Evolutionary conservation across 441 rosid species (phyloP).

Genomic region (Manihot esculenta): DNA sequence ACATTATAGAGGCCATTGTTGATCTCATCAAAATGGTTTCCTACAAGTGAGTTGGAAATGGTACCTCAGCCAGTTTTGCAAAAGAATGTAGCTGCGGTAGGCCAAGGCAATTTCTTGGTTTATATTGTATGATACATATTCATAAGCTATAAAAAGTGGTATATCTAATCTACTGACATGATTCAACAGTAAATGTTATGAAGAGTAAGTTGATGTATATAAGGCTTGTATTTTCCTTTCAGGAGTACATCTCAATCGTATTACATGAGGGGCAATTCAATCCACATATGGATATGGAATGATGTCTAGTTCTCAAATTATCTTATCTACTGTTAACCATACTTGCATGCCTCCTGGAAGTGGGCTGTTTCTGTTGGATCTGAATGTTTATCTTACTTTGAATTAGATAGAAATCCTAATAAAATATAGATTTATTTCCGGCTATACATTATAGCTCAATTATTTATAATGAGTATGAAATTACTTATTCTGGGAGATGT

Average conservation of each 20-base stretch:
- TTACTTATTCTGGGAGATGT: not conserved
- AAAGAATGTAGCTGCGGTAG: not conserved
- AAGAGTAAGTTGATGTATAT: not conserved
- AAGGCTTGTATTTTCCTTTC: not conserved
- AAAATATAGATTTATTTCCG: not conserved
- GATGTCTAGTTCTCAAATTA: not conserved
- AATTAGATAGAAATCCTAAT: not conserved
- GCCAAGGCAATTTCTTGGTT: not conserved
- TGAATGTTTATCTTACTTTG: no score
- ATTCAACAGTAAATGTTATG: not conserved
- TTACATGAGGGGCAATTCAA: no score
- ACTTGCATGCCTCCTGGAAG: not conserved
- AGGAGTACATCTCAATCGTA: no score
- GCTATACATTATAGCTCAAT: not conserved
- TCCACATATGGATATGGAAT: no score
- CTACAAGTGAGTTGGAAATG: not conserved
- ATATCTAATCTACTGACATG: not conserved
- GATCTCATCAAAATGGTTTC: not conserved
- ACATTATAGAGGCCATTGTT: not conserved
- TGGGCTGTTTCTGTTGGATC: not conserved
- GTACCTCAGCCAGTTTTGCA: not conserved
- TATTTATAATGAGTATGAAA: not conserved
- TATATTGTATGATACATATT: not conserved
- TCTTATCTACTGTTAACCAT: not conserved
- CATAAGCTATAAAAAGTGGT: no score